A percentile compares a stretch with the other conserved stretches of the same genome.
Conservation (phyloP, 305 asterid species). For the Withania somnifera region DNA sequence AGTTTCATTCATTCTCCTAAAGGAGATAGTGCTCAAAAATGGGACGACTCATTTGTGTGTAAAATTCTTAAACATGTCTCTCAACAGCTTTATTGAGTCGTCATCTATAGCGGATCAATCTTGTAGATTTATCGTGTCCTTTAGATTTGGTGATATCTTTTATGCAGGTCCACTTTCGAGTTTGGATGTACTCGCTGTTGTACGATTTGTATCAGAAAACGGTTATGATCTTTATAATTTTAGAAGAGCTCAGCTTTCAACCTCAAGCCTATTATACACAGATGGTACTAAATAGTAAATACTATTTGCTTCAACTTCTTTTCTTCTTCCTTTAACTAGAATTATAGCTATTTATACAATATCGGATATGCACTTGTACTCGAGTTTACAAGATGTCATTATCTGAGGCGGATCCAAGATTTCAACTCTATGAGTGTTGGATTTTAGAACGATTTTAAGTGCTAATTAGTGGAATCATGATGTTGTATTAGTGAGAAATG, state of each 20-base stretch:
- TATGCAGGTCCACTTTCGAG: not conserved
- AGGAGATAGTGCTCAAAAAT: not conserved
- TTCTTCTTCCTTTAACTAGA: not conserved
- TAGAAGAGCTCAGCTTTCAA: not conserved
- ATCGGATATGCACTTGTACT: not conserved
- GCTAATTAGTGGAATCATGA: too few species aligned
- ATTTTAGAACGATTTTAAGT: not conserved
- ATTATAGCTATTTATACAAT: not conserved
- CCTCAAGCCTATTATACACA: not conserved
- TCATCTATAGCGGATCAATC: not conserved
- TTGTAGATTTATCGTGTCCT: not conserved
- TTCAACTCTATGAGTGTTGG: not conserved
- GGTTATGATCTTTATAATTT: not conserved
- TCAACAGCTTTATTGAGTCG: not conserved
- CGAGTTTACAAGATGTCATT: not conserved
- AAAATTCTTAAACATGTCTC: not conserved
- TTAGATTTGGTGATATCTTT: not conserved
- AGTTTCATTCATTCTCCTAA: not conserved
- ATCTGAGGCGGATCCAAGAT: not conserved
- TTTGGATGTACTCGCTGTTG: slow-evolving; percentile 4
- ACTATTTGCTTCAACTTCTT: not conserved
- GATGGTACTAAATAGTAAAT: too few species aligned
- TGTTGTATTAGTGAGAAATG: too few species aligned
- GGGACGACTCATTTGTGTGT: not conserved
- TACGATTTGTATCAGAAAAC: slow-evolving; percentile 1